Evolutionary conservation across 352 stramenopile species (phyloP).

Genomic region (Phytophthora niederhauseri): DNA sequence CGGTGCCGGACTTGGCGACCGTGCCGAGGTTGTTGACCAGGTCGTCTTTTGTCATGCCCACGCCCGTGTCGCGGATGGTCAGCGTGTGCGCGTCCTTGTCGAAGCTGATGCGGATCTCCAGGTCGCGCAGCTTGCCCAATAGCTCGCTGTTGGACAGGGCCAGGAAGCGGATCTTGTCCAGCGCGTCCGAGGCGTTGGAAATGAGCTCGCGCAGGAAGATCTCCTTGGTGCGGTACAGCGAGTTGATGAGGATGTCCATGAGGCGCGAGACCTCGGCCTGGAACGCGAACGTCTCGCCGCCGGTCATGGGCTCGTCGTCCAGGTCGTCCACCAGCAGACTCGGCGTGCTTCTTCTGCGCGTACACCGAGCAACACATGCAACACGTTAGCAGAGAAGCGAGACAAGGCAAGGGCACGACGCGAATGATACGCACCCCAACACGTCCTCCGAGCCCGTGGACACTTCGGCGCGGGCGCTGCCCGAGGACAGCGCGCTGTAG

Average conservation of each 20-base stretch:
- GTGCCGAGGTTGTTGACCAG: constrained; percentile 98
- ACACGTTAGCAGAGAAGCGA: neutral
- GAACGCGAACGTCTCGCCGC: constrained; percentile 92
- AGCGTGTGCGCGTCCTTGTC: constrained; percentile 96
- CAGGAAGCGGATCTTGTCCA: constrained; percentile 99
- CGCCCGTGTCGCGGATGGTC: constrained; percentile 98
- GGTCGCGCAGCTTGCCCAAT: constrained; percentile 80
- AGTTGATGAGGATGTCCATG: constrained; percentile 99
- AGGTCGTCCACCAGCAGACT: constrained; percentile 53
- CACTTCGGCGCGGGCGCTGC: constrained; percentile 34
- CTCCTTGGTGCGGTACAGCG: constrained; percentile 97
- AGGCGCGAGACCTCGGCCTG: constrained; percentile 98
- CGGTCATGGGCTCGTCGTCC: constrained; percentile 41
- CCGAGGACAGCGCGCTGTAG: constrained; percentile 35
- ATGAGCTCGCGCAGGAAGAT: constrained; percentile 99
- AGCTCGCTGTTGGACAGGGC: constrained; percentile 91
- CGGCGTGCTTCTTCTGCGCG: constrained; percentile 39
- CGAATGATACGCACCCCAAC: constrained; percentile 37
- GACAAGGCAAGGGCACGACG: neutral
- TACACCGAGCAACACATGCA: constrained; percentile 7
- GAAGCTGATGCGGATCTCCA: constrained; percentile 98
- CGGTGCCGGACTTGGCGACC: constrained; percentile 98
- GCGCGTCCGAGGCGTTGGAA: constrained; percentile 98
- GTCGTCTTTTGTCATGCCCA: constrained; percentile 99
- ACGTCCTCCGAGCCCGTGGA: constrained; percentile 48